Evolutionary conservation across 352 stramenopile species (phyloP).

Genomic region (Globisporangium nunn): DNA sequence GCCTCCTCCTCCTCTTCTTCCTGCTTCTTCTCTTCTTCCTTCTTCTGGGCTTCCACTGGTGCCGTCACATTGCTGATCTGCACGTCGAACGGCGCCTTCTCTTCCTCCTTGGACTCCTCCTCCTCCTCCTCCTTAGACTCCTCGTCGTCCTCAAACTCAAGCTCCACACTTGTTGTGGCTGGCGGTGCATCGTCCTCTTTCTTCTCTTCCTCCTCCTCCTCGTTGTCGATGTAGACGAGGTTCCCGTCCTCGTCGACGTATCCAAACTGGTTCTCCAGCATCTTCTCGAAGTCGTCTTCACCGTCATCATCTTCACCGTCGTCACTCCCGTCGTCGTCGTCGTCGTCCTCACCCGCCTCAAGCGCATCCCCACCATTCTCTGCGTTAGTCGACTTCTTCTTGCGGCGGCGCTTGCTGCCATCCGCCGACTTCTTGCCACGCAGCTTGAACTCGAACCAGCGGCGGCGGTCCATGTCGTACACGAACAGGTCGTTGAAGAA

Average conservation of each 20-base stretch:
- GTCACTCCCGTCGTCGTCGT: slow-evolving; percentile 34
- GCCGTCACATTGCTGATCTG: neutral
- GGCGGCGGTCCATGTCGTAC: slow-evolving; percentile 94
- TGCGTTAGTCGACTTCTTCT: slow-evolving; percentile 36
- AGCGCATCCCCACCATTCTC: slow-evolving; percentile 19
- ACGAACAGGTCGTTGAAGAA: slow-evolving; percentile 98
- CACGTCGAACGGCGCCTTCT: neutral
- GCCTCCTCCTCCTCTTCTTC: slow-evolving; percentile 21
- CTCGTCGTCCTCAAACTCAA: slow-evolving; percentile 14
- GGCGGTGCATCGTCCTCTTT: slow-evolving; percentile 9
- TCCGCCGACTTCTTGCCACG: slow-evolving; percentile 74
- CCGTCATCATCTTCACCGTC: slow-evolving; percentile 53
- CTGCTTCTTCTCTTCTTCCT: neutral
- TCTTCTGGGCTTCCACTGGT: slow-evolving; percentile 8
- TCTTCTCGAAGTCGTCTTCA: slow-evolving; percentile 76
- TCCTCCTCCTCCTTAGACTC: slow-evolving; percentile 30
- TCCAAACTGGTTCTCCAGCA: slow-evolving; percentile 91
- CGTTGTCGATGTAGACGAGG: slow-evolving; percentile 93
- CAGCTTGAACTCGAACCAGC: slow-evolving; percentile 93
- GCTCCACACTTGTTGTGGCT: neutral
- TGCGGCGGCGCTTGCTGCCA: slow-evolving; percentile 49
- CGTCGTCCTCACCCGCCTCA: slow-evolving; percentile 25
- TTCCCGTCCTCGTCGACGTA: slow-evolving; percentile 94
- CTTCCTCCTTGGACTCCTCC: slow-evolving; percentile 12
- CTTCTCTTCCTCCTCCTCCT: slow-evolving; percentile 45